Conservation (phyloP, 2,329 filamentous ascomycete species). For the Aspergillus ochraceoroseus region DNA sequence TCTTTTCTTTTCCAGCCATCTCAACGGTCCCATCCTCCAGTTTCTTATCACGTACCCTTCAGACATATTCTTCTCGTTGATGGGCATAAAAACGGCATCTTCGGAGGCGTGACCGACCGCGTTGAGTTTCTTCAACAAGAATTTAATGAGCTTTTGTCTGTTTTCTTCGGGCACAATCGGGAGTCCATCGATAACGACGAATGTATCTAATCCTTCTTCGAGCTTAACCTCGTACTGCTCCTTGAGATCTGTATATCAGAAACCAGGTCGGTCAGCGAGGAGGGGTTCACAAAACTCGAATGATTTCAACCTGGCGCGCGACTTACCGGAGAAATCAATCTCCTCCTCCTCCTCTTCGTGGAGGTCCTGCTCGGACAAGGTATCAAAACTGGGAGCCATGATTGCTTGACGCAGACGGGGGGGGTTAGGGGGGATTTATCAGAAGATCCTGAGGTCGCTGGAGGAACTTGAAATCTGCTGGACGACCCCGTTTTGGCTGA, state of each 20-base stretch:
- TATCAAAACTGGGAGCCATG: slow-evolving; percentile 93
- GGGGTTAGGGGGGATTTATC: slow-evolving; percentile 15
- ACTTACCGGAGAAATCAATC: slow-evolving; percentile 74
- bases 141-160: slow-evolving; percentile 92
- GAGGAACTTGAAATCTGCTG: slow-evolving; percentile 33
- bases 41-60: slow-evolving; percentile 60
- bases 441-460: slow-evolving; percentile 25
- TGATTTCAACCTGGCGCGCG: slow-evolving; percentile 11
- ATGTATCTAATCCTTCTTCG: slow-evolving; percentile 92
- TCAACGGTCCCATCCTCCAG: slow-evolving; percentile 4
- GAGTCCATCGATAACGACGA: slow-evolving; percentile 92
- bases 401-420: slow-evolving; percentile 42
- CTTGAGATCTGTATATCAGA: slow-evolving; percentile 60
- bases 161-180: slow-evolving; percentile 84
- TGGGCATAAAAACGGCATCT: slow-evolving; percentile 87
- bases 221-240: slow-evolving; percentile 94
- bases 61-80: slow-evolving; percentile 80
- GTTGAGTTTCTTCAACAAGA: slow-evolving; percentile 88
- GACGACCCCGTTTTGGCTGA: slow-evolving; percentile 23
- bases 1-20: background rate
- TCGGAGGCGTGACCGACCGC: slow-evolving; percentile 78
- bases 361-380: slow-evolving; percentile 84
- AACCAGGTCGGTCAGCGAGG: slow-evolving; percentile 21
- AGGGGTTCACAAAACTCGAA: slow-evolving; percentile 26
- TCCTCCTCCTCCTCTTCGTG: slow-evolving; percentile 88